Evolutionary conservation across 257 asterid genomes (phyloP), one percentile per base, ranked within the genome.

Genomic region (Voacanga thouarsii): DNA sequence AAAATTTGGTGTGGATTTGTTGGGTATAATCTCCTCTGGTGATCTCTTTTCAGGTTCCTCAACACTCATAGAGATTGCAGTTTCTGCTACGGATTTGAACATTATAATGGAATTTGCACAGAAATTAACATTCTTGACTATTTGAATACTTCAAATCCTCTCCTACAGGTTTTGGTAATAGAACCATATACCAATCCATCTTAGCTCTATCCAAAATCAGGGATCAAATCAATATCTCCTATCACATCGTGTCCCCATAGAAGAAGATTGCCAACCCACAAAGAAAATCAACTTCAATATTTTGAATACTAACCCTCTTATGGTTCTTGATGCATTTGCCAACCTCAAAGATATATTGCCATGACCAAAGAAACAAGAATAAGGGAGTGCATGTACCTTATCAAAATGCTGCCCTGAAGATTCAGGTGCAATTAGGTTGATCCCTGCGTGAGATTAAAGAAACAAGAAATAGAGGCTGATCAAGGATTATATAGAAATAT

Each of bases 1-100:
- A 75, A 90, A 86, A 61, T 86, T 90, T 64, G 89, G 85, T 14
- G 86, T 75, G 26, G 83, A 80, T 15, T 88, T 77, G 45, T 84
- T 75, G n/a, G 82, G 12, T 70, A 70, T 57, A 10, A 77, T 78
- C 14, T 83, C 90, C 55, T 83, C 86, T 41, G 44, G 37, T 67
- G 45, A 53, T 72, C 79, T 82, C 47, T 81, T 64, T 12, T 75
- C 83, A 18, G 56, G 74, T 49, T 74, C 81, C 64, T 53, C 75
- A 59, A 77, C 78, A 43, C 69, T 77, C 71, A 60, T 59, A 28
- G 83, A 61, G 23, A 72, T 50, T 44, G 53, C 70, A 60, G 59
- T 28, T 80, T 84, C 89, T 77, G 75, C 74, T 63, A 86, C 78
- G 56, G 44, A 73, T 79, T 68, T 77, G 16, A 74, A 73, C 84